Evolutionary conservation across 2,329 filamentous ascomycete species (phyloP).

Genomic region (Trichoderma sp.): DNA sequence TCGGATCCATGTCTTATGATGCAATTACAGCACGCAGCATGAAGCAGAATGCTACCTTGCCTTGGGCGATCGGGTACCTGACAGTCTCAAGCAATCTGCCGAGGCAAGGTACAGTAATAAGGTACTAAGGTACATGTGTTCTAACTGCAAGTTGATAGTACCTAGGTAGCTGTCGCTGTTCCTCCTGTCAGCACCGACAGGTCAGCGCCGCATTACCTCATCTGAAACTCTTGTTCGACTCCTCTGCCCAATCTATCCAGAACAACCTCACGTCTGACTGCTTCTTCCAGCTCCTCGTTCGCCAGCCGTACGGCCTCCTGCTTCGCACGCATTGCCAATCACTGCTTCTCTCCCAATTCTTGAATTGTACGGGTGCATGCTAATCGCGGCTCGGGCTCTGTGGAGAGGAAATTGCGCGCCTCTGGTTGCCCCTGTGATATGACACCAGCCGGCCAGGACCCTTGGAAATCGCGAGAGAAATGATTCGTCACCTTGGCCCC

Average conservation of each 20-base stretch:
- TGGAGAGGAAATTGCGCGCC: constrained; percentile 22
- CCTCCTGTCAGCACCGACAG: constrained; percentile 1
- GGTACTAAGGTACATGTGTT: not conserved
- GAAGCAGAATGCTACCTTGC: not conserved
- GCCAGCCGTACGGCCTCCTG: too few species aligned
- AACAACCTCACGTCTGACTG: constrained; percentile 4
- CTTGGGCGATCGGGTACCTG: not conserved
- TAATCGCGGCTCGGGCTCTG: not conserved
- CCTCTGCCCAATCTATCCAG: constrained; percentile 13
- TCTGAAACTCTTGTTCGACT: too few species aligned
- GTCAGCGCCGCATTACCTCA: not conserved
- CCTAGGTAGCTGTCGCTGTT: not conserved
- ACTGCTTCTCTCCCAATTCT: too few species aligned
- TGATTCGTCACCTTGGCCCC: constrained; percentile 19
- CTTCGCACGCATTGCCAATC: too few species aligned
- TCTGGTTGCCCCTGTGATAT: constrained; percentile 33
- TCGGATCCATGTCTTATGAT: constrained; percentile 5
- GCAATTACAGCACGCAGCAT: constrained; percentile 5
- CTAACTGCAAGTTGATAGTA: not conserved
- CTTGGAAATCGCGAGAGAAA: constrained; percentile 24
- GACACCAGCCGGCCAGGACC: constrained; percentile 26
- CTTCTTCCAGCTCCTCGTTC: not conserved
- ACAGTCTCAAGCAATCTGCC: not conserved
- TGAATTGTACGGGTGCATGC: too few species aligned
- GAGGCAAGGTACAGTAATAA: too few species aligned